These are phyloP conservation scores for Apiospora arundinis DNA, from an alignment of 2,329 filamentous ascomycete genomes.

Conservation along the genomic window DNA sequence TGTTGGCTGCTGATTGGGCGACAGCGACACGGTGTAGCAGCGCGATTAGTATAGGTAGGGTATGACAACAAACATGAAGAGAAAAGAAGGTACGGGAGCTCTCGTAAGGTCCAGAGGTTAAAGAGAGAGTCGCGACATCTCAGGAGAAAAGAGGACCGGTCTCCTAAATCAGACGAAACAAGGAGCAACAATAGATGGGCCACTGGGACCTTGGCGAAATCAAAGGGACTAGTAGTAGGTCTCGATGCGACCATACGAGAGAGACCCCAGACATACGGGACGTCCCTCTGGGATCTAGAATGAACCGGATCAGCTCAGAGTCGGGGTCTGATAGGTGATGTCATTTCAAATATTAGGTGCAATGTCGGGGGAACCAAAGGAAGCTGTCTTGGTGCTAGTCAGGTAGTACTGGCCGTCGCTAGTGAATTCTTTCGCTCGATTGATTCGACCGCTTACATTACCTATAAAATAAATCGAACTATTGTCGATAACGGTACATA, in stretches of 20 bases:
- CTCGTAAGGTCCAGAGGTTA: neutral
- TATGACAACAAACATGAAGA: constrained; percentile 9
- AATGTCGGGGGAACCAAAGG: constrained; percentile 4
- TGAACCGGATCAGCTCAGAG: neutral
- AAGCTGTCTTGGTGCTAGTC: constrained; percentile 8
- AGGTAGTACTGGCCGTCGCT: neutral
- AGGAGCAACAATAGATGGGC: constrained; percentile 9
- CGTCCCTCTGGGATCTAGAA: neutral
- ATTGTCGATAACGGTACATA: neutral
- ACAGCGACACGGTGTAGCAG: neutral
- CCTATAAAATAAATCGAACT: neutral
- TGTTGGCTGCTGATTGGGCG: constrained; percentile 43
- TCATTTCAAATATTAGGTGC: constrained; percentile 17
- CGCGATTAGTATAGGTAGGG: neutral
- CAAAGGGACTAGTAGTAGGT: constrained; percentile 3
- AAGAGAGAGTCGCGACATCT: neutral
- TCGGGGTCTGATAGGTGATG: constrained; percentile 5
- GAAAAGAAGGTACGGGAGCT: neutral
- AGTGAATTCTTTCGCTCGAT: neutral
- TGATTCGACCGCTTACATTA: neutral
- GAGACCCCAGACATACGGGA: neutral
- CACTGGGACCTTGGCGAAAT: neutral
- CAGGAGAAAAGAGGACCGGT: constrained; percentile 21
- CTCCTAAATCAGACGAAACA: constrained; percentile 1
- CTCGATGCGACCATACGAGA: neutral